These are phyloP conservation scores for Chlorella sp. DNA, from an alignment of 139 green algal genomes.

Conservation along the genomic window DNA sequence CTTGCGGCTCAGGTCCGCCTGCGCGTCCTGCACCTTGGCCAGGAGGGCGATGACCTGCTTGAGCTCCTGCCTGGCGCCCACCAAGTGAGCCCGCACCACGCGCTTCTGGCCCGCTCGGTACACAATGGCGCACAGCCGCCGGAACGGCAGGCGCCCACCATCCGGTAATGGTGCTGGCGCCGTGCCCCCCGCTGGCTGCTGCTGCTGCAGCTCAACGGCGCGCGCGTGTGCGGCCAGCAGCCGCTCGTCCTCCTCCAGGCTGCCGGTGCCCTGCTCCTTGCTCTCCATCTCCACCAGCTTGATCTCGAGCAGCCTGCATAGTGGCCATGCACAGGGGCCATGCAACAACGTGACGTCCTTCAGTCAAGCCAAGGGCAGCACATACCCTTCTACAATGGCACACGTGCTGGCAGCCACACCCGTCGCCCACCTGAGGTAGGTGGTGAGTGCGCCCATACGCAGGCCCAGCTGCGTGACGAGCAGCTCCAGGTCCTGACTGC, in stretches of 20 bases:
- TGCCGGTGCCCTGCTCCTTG: conserved; percentile 47
- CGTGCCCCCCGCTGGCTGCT: neutral
- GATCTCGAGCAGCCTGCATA: conserved; percentile 56
- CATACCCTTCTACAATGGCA: too few species aligned
- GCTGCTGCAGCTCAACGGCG: neutral
- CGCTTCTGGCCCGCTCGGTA: conserved; percentile 74
- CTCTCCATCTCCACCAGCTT: conserved; percentile 57
- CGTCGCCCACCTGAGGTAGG: conserved; percentile 41
- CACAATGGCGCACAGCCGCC: conserved; percentile 42
- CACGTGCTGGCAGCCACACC: too few species aligned
- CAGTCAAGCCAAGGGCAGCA: too few species aligned
- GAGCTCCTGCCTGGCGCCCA: conserved; percentile 38
- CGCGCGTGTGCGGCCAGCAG: conserved; percentile 1
- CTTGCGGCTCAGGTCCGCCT: neutral
- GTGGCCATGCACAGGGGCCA: too few species aligned
- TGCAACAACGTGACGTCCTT: too few species aligned
- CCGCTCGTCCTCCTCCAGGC: conserved; percentile 27
- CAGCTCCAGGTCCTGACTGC: conserved; percentile 1
- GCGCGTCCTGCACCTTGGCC: neutral
- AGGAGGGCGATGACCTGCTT: conserved; percentile 41
- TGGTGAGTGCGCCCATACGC: conserved; percentile 63
- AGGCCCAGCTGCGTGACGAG: conserved; percentile 23
- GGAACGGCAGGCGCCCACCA: conserved; percentile 7
- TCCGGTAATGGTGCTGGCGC: too few species aligned
- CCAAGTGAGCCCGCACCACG: conserved; percentile 53